phyloP scores from a whole-genome alignment of 495 filamentous ascomycete species.

The Trichocladium uniseriatum region DNA sequence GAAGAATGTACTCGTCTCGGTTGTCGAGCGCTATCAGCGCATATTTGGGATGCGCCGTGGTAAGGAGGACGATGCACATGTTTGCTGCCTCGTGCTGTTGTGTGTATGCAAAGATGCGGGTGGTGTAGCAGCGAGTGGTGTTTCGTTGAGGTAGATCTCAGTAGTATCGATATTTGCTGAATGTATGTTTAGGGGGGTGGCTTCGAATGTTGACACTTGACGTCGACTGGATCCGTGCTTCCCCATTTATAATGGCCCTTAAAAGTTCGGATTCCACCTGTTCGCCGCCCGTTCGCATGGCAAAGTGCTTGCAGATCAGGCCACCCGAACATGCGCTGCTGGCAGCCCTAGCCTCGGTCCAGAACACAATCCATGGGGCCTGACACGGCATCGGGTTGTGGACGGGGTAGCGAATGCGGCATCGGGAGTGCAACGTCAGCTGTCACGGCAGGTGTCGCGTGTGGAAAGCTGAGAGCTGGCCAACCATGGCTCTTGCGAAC shows the following conservation, averaged over 20 bases:
- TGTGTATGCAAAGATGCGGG: neutral
- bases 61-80: constrained; percentile 91
- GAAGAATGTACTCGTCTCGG: constrained; percentile 87
- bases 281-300: neutral
- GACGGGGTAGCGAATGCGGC: neutral
- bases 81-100: constrained; percentile 6
- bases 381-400: neutral
- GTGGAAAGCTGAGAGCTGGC: neutral
- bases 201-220: neutral
- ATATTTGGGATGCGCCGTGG: constrained; percentile 85
- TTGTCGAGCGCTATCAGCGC: constrained; percentile 86
- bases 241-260: neutral
- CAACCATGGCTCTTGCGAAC: neutral
- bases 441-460: neutral
- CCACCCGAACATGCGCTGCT: constrained; percentile 1
- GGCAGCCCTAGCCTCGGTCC: constrained; percentile 7
- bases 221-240: neutral
- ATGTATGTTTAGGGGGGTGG: no score
- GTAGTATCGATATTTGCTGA: neutral
- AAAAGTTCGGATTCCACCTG: neutral
- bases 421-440: neutral
- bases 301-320: constrained; percentile 3
- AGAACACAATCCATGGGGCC: neutral
- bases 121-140: no score
- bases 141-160: no score